Evolutionary conservation across 192 early-diverging fungal genomes (phyloP).

Genomic region (Phycomyces nitens): DNA sequence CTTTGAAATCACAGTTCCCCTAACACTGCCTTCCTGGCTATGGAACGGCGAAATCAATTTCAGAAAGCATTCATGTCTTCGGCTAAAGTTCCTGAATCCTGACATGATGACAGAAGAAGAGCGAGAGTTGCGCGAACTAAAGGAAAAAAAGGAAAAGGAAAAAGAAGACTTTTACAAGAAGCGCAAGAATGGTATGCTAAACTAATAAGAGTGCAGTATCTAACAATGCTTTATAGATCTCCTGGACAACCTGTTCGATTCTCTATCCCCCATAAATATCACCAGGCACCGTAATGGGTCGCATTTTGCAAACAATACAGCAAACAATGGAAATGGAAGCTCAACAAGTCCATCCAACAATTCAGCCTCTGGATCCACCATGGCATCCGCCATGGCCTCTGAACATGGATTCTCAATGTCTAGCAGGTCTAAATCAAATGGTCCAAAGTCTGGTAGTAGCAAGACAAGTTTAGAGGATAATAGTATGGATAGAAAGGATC

Average conservation of each 20-base stretch:
- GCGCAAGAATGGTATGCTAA: slow-evolving; percentile 16
- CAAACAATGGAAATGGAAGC: not conserved
- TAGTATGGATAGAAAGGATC: slow-evolving; percentile 12
- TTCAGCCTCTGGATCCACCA: not conserved
- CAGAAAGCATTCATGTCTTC: slow-evolving; percentile 65
- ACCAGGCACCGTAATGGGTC: slow-evolving; percentile 5
- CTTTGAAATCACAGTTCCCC: slow-evolving; percentile 59
- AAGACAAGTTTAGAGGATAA: not conserved
- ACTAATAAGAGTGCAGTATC: not conserved
- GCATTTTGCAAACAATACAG: not conserved
- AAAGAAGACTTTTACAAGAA: slow-evolving; percentile 32
- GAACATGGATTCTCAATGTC: not conserved
- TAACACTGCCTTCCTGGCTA: slow-evolving; percentile 60
- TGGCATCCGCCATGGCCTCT: not conserved
- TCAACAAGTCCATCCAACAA: not conserved
- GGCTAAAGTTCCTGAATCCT: slow-evolving; percentile 55
- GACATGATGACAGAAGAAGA: slow-evolving; percentile 32
- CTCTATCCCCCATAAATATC: slow-evolving; percentile 1
- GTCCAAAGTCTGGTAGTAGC: not conserved
- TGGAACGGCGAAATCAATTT: slow-evolving; percentile 63
- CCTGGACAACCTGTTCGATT: slow-evolving; percentile 36
- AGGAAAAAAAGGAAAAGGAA: slow-evolving; percentile 25
- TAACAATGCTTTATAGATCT: slow-evolving; percentile 22
- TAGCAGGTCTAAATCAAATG: not conserved
- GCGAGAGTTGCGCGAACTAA: slow-evolving; percentile 25